Base-by-base conservation (phyloP, 164 flowering plant species). In the Chimonanthus salicifolius region DNA sequence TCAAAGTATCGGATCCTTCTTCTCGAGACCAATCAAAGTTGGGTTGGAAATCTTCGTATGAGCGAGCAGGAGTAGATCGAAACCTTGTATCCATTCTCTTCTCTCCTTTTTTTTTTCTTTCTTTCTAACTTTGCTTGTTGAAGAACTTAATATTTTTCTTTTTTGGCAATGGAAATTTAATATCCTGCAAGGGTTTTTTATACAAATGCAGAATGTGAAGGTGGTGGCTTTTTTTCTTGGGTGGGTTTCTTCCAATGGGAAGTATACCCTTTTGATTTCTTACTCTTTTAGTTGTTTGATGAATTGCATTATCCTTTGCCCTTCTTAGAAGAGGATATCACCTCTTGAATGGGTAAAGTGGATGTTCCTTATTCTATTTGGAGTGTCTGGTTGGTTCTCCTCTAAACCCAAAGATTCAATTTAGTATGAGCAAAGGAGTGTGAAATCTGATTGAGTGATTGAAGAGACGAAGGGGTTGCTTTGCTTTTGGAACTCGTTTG, bases 11-110 rank as follows among this genome's bases (percentile, higher is more conserved):
- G 21, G 67, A 20, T 21, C 71, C 78, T 33, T 75, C 64, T 4
- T 82, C 79, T 65, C 77, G 78, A 20, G 15, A 7, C 78, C 78
- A 72, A n/a, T 80, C 75, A 7, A 77, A 79, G 3, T 9, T 13
- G 1, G 87, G 83, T 5, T 69, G 50, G 64, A 78, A 85, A 74
- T 85, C 81, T 44, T 83, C 78, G 43, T 70, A 82, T 3, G 70
- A 47, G 68, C 75, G 75, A 62, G 47, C 49, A 4, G 7, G 16
- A 15, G 58, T 33, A 15, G 43, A 4, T 33, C 20, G 64, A 6
- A 5, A 1, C n/a, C 72, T 71, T 10, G 63, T 7, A 4, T 43
- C 69, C 77, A 71, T 74, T 16, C 13, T 67, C 63, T 18, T 9
- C 16, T 10, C n/a, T 20, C 33, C 16, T 45, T 20, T 20, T 54